Base-by-base conservation (phyloP, 345 rosid species). In the Garcia nutans region DNA sequence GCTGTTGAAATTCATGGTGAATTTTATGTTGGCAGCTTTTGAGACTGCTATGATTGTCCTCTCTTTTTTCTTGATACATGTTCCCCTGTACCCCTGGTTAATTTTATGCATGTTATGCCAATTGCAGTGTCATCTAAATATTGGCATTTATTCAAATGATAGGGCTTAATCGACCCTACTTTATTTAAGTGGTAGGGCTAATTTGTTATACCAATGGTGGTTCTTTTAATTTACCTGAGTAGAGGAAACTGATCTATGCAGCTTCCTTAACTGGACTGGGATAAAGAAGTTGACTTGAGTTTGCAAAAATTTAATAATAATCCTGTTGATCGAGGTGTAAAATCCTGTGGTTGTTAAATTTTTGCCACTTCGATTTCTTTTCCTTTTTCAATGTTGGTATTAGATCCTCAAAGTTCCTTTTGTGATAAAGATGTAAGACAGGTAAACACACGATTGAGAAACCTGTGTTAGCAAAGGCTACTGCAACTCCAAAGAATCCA, bases 401-500 rank as follows among this genome's bases (percentile, higher is more conserved):
- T 72, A 57, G 58, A 65, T 57, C 57, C 75, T 68, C 67, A 57
- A 50, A 49, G 62, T 26, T 52, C 79, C 62, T 77, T 80, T 42
- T 84, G 54, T 71, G 50, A 79, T 89, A 80, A 84, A 96, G 99
- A 77, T 96, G 99, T 79, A 90, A 92, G 86, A 93, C 88, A 52
- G 98, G 95, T 73, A 93, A 92, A 79, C 99, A 96, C 83, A 93
- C 99, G 44, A 86, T 83, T 54, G 98, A 96, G 86, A 96, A 96
- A 80, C 97, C 98, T 47, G 88, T 87, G 59, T 64, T 85, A n/a
- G 74, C 86, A 65, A 90, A 86, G 82, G 80, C 81, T 23, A 82
- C 76, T 41, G 55, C 83, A 73, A 26, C 79, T 77, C 82, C 86
- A 68, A 88, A 75, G 77, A 75, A 74, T 54, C 78, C 83, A 59